Evolutionary conservation across 768 basidiomycete genomes (phyloP).

Genomic region (Macrolepiota albuminosa): DNA sequence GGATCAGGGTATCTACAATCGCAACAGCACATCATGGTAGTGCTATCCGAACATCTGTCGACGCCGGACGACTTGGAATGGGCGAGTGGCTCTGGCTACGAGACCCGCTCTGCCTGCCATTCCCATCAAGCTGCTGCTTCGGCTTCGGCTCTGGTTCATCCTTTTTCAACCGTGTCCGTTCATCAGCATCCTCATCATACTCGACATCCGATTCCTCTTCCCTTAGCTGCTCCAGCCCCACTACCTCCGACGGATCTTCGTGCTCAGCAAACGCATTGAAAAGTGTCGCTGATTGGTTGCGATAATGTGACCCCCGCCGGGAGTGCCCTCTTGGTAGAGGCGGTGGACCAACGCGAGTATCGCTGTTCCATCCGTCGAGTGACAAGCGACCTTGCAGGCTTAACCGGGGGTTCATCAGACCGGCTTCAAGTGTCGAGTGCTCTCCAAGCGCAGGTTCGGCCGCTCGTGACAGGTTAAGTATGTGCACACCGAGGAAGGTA

Average conservation of each 20-base stretch:
- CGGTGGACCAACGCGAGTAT: slow-evolving; percentile 21
- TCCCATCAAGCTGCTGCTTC: slow-evolving; percentile 13
- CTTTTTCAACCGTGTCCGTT: slow-evolving; percentile 35
- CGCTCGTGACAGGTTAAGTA: slow-evolving; percentile 76
- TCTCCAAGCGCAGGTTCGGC: slow-evolving; percentile 40
- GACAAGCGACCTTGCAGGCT: slow-evolving; percentile 80
- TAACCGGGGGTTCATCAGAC: slow-evolving; percentile 72
- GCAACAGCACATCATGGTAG: slow-evolving; percentile 6
- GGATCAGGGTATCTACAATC: slow-evolving; percentile 13
- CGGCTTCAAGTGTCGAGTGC: slow-evolving; percentile 52
- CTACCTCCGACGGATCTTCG: slow-evolving; percentile 30
- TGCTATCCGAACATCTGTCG: slow-evolving; percentile 15
- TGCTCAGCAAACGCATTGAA: slow-evolving; percentile 74
- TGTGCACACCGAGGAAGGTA: slow-evolving; percentile 96
- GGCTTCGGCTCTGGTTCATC: slow-evolving; percentile 18
- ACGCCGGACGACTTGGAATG: slow-evolving; percentile 18
- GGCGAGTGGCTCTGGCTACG: slow-evolving; percentile 57
- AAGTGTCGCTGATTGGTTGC: slow-evolving; percentile 58
- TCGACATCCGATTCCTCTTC: slow-evolving; percentile 54
- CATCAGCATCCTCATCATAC: slow-evolving; percentile 41
- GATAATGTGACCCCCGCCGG: slow-evolving; percentile 61
- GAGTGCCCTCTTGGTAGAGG: slow-evolving; percentile 38
- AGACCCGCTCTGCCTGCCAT: slow-evolving; percentile 31
- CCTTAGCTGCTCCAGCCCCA: slow-evolving; percentile 57
- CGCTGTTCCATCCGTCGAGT: slow-evolving; percentile 67